Percentiles rank a stretch among this genome's conserved stretches.
phyloP scores from a whole-genome alignment of 768 basidiomycete species.

The Leccinum broughii region DNA sequence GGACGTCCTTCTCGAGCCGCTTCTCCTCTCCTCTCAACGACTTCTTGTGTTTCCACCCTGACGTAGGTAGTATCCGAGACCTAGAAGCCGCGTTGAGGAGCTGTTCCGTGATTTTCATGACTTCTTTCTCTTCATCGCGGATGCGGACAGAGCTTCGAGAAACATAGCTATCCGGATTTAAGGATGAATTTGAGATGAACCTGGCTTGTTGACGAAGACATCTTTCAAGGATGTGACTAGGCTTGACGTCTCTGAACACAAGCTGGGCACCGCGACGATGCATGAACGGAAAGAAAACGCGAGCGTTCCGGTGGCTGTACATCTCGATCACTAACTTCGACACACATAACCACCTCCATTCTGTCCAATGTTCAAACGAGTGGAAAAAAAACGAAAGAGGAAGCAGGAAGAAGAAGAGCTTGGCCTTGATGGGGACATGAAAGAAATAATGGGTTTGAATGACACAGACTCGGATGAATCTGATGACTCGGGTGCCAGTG shows the following conservation, averaged over 20 bases:
- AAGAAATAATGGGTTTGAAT: constrained; percentile 62
- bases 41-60: constrained; percentile 39
- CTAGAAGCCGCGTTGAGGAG: constrained; percentile 38
- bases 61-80: constrained; percentile 21
- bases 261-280: constrained; percentile 25
- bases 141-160: not conserved
- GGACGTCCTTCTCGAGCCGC: constrained; percentile 32
- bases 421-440: constrained; percentile 63
- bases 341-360: not conserved
- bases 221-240: constrained; percentile 15
- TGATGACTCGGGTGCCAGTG: constrained; percentile 27
- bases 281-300: constrained; percentile 33
- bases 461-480: constrained; percentile 77
- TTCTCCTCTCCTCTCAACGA: constrained; percentile 42
- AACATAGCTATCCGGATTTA: not conserved
- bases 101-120: constrained; percentile 28
- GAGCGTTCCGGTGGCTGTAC: constrained; percentile 26
- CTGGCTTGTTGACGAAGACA: constrained; percentile 2
- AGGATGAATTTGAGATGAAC: not conserved
- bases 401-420: constrained; percentile 65
- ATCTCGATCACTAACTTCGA: not conserved
- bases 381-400: constrained; percentile 63
- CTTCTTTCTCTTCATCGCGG: constrained; percentile 5
- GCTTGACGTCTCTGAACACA: constrained; percentile 17
- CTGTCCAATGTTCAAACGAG: constrained; percentile 71